Conservation (phyloP, 2,329 filamentous ascomycete species). For the Ophiostoma perfectum region DNA sequence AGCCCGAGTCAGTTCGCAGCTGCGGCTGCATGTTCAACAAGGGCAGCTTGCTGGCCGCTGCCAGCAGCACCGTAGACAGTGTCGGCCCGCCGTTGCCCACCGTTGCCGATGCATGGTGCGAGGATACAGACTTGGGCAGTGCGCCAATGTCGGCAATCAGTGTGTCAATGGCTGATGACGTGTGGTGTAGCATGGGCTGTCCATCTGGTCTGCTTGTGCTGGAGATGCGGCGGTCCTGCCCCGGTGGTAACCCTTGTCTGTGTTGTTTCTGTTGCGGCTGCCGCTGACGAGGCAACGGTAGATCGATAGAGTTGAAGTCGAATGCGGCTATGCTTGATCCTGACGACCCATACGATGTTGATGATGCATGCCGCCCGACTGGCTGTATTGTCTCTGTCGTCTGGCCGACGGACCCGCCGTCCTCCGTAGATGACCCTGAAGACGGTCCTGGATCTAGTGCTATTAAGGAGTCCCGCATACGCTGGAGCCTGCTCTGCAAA, state of each 20-base stretch:
- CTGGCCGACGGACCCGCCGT: not conserved
- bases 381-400: not conserved
- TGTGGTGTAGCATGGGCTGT: not conserved
- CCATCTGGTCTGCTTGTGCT: not conserved
- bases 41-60: not conserved
- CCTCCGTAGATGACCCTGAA: not conserved
- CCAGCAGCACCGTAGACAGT: not conserved
- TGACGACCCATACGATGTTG: not conserved
- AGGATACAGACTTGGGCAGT: constrained; percentile 27
- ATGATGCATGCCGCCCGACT: not conserved
- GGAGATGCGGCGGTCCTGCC: not conserved
- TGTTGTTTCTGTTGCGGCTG: not conserved
- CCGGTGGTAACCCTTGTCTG: not conserved
- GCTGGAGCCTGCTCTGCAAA: constrained; percentile 26
- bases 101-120: not conserved
- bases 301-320: not conserved
- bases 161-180: constrained; percentile 25
- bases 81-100: not conserved
- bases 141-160: constrained; percentile 30
- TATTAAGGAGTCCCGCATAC: constrained; percentile 15
- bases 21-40: not conserved
- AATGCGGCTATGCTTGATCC: not conserved
- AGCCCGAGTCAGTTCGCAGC: too few species aligned
- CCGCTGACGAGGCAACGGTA: not conserved
- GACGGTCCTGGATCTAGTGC: not conserved